Percentiles rank a stretch among this genome's conserved stretches.
phyloP scores from a whole-genome alignment of 768 basidiomycete genomes.

The Thelephora aurantiotincta region DNA sequence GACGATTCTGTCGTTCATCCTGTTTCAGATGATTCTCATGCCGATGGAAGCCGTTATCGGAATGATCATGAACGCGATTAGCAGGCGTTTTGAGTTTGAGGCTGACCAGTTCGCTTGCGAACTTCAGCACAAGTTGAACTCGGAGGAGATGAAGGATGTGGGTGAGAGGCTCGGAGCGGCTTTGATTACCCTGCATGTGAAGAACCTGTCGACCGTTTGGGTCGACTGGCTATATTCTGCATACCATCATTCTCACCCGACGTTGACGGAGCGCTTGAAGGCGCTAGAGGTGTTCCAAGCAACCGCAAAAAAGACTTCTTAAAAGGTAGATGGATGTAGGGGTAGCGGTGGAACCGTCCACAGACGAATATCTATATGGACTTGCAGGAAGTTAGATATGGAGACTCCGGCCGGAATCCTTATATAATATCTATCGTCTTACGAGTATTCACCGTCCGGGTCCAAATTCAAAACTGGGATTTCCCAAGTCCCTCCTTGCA shows the following conservation, averaged over 20 bases:
- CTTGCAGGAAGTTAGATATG: no score
- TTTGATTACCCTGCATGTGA: conserved; percentile 74
- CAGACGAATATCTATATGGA: no score
- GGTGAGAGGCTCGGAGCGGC: conserved; percentile 75
- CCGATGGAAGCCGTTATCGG: conserved; percentile 65
- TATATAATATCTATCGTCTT: no score
- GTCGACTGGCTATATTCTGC: conserved; percentile 95
- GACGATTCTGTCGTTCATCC: conserved; percentile 72
- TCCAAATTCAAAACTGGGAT: no score
- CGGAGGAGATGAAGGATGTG: conserved; percentile 65
- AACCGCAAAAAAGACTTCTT: conserved; percentile 10
- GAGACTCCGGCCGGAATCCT: no score
- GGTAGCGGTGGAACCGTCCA: no score
- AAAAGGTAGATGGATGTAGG: conserved; percentile 1
- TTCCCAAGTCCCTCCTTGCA: no score
- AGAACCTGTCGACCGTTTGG: conserved; percentile 89
- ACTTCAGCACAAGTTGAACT: conserved; percentile 35
- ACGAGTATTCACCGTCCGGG: no score
- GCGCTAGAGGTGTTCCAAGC: conserved; percentile 42
- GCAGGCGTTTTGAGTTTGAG: conserved; percentile 82
- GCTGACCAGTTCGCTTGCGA: conserved; percentile 82
- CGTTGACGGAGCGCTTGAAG: conserved; percentile 76
- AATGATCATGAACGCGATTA: conserved; percentile 68
- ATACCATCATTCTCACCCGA: conserved; percentile 94
- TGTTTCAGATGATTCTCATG: conserved; percentile 77